Evolutionary conservation across 1,284 basidiomycete species (phyloP).

Genomic region (Bjerkandera adusta): DNA sequence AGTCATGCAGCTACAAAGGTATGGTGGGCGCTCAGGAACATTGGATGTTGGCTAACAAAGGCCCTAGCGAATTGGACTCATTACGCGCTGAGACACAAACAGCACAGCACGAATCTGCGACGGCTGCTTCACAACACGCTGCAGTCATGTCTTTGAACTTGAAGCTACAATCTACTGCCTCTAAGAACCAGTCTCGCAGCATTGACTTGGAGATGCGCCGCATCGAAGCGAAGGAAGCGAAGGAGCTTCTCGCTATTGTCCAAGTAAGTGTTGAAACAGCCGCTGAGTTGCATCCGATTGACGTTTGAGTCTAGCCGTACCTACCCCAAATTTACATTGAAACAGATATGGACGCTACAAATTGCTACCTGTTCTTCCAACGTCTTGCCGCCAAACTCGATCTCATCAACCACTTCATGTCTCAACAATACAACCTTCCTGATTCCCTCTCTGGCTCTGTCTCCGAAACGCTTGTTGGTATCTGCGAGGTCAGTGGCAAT

Average conservation of each 20-base stretch:
- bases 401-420: constrained; percentile 78
- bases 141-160: constrained; percentile 90
- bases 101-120: constrained; percentile 79
- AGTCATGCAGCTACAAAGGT: constrained; percentile 82
- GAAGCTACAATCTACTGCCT: constrained; percentile 85
- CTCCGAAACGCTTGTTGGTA: constrained; percentile 80
- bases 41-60: not conserved
- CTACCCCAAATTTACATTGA: constrained; percentile 85
- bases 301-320: constrained; percentile 57
- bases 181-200: constrained; percentile 85
- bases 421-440: constrained; percentile 79
- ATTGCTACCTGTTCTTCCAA: constrained; percentile 89
- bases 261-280: constrained; percentile 40
- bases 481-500: constrained; percentile 70
- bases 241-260: constrained; percentile 71
- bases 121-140: constrained; percentile 72
- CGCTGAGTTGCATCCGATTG: not conserved
- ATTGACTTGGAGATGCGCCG: constrained; percentile 87
- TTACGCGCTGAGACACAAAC: constrained; percentile 83
- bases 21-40: constrained; percentile 20
- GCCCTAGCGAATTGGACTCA: constrained; percentile 73
- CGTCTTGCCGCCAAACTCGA: constrained; percentile 84
- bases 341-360: constrained; percentile 82
- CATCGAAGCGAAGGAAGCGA: constrained; percentile 80
- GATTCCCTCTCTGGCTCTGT: constrained; percentile 79